These are phyloP conservation scores for Colletotrichum tamarilloi DNA, from an alignment of 2,329 filamentous ascomycete species.

Conservation along the genomic window DNA sequence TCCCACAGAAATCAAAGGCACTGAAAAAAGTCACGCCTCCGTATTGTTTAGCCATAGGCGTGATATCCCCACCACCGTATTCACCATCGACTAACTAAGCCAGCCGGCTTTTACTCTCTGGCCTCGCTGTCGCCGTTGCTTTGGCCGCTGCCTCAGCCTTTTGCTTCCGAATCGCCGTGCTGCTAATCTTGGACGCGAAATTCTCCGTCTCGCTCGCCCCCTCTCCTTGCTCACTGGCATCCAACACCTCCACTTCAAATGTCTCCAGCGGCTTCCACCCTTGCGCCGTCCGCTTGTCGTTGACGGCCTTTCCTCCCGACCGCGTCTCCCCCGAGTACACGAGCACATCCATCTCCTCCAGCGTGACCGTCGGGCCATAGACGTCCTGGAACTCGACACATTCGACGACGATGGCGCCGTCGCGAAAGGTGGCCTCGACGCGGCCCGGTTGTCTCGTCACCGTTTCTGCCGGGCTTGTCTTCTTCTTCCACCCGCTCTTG, in stretches of 20 bases:
- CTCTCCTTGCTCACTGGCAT: slow-evolving; percentile 67
- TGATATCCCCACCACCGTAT: background rate
- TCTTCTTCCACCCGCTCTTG: slow-evolving; percentile 55
- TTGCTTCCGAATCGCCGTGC: slow-evolving; percentile 79
- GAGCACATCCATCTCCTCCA: slow-evolving; percentile 80
- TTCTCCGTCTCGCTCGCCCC: slow-evolving; percentile 59
- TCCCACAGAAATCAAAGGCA: background rate
- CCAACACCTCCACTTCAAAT: slow-evolving; percentile 91
- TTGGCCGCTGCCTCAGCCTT: slow-evolving; percentile 44
- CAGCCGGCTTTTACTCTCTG: slow-evolving; percentile 5
- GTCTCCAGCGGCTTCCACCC: slow-evolving; percentile 82
- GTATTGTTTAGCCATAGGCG: background rate
- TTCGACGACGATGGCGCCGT: slow-evolving; percentile 72
- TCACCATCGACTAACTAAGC: background rate
- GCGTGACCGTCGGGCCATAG: slow-evolving; percentile 90
- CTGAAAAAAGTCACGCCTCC: background rate
- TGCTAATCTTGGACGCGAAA: slow-evolving; percentile 90
- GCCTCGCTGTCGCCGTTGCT: background rate
- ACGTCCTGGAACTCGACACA: slow-evolving; percentile 89
- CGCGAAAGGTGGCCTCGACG: slow-evolving; percentile 65
- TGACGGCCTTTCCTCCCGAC: slow-evolving; percentile 85
- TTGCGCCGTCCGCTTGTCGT: slow-evolving; percentile 80
- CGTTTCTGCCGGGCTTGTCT: slow-evolving; percentile 47
- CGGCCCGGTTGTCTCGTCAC: slow-evolving; percentile 51
- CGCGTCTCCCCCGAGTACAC: slow-evolving; percentile 91